Evolutionary conservation across 2,329 filamentous ascomycete species (phyloP), one percentile per base, ranked within the genome.

Genomic region (Clonostachys rhizophaga): DNA sequence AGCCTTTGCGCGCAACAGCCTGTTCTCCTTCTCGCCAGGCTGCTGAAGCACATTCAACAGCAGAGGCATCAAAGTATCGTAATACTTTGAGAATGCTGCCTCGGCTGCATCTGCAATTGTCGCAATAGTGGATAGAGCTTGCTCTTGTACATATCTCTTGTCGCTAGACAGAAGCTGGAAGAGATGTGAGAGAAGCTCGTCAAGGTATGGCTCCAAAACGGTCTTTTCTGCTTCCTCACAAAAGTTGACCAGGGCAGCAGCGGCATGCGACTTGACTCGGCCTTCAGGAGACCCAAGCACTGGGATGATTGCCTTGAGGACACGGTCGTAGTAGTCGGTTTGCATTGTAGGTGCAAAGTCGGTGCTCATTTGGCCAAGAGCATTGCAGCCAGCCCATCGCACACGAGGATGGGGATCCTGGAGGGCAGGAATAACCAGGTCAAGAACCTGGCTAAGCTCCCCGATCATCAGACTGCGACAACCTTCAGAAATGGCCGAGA

Each of bases 321-420:
- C 89, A 41, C 85, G 78, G 53, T 89, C 82, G 66, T 96, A 94
- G 67, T 95, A 95, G 58, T 96, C 94, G 55, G 89, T 87, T 68
- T 99, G 94, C 92, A 99, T 97, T 11, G 88, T 95, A 12, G 91
- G 91, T 12, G 95, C 92, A 66, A 99, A 99, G 63, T 99, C 94
- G 34, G 94, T 99, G 72, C 92, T 97, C 94, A 99, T 99, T 68
- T 99, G 94, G 30, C 94, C 94, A n/a, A 99, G 79, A 40, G 94
- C 94, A 62, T 99, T 97, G 74, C 94, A 99, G 34, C 91, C 94
- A 45, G 94, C 94, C 85, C 95, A 99, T 58, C 92, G 86, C 47
- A 99, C 94, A 62, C 94, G 89, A 39, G 94, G 89, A 62, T 99
- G 94, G 37, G 87, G 80, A 62, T 99, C 92, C 58, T 86, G 84